Conservation (phyloP, 345 rosid species). For the Diplotaxis tenuifolia region DNA sequence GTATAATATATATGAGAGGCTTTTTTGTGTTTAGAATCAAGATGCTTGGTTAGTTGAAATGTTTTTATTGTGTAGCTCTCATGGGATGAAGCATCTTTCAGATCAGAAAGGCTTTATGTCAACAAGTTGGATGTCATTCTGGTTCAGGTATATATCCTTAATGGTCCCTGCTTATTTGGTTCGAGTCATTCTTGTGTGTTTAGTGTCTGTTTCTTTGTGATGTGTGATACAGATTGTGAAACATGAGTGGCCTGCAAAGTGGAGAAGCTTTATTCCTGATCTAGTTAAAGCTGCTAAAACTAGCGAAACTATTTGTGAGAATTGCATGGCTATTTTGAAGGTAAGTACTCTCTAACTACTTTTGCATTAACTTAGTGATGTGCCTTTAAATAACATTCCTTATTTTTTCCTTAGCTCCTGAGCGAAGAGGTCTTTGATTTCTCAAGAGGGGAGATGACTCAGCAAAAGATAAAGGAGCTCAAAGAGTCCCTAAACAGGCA, state of each 20-base stretch:
- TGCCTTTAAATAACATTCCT: slow-evolving; percentile 15
- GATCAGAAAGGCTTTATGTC: slow-evolving; percentile 83
- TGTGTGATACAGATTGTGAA: slow-evolving; percentile 63
- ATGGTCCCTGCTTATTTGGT: neutral
- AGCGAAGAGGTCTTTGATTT: slow-evolving; percentile 99
- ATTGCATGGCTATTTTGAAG: slow-evolving; percentile 94
- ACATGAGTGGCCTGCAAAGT: slow-evolving; percentile 97
- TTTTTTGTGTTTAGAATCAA: neutral
- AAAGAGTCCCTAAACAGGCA: slow-evolving; percentile 92
- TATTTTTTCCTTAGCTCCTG: slow-evolving; percentile 56
- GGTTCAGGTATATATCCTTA: slow-evolving; percentile 70
- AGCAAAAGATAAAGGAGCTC: slow-evolving; percentile 84
- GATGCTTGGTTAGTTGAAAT: neutral
- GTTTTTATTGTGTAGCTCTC: slow-evolving; percentile 57
- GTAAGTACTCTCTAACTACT: slow-evolving; percentile 40
- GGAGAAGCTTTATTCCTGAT: slow-evolving; percentile 96
- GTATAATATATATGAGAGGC: slow-evolving; percentile 36
- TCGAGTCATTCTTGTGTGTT: neutral
- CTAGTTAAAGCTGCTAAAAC: slow-evolving; percentile 96
- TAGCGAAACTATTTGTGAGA: slow-evolving; percentile 97
- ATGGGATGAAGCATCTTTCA: slow-evolving; percentile 73
- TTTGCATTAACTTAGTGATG: neutral
- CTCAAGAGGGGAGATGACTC: slow-evolving; percentile 97
- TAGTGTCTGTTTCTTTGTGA: slow-evolving; percentile 8
- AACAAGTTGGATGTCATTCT: slow-evolving; percentile 87